Base-by-base conservation (phyloP, 345 rosid genomes). In the Punica granatum region DNA sequence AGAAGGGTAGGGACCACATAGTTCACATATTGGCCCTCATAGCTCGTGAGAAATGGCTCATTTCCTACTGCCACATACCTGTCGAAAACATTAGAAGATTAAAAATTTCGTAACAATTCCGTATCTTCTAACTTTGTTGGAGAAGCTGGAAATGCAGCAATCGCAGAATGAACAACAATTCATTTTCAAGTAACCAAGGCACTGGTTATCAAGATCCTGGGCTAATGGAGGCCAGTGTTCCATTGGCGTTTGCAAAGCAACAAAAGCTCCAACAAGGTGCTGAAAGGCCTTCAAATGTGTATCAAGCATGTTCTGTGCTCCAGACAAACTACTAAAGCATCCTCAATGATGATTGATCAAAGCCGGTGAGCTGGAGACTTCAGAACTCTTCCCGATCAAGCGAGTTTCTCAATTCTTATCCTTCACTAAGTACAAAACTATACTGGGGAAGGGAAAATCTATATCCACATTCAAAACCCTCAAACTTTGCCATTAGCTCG, bases 51-150 rank as follows among this genome's bases (percentile, higher is more conserved):
- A 79, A 91, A 91, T 42, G 99, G 99, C 72, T 94, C 99, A 58
- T 94, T 94, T 74, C 99, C 96, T 4, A 94, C 96, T 4, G 97
- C 97, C 53, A 94, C 73, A 71, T 88, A 93, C 87, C 98, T 88
- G 86, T 51, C n/a, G 19, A 39, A 39, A 39, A 11, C 41, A 36
- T 39, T 13, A 28, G 26, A 56, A 56, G 61, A 3, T 56, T 2
- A 13, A 56, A 28, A 19, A 53, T 11, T 53, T 25, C 7, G 11
- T 13, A 37, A 37, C 41, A 37, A 37, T 37, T 37, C 41, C 41
- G 41, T 37, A 37, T n/a, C 7, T 15, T 46, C 19, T 23, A 19
- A 46, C 53, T 46, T 5, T 19, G 19, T 46, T n/a, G n/a, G 53
- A 2, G 44, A 41, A 41, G 44, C 44, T 41, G 44, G 13, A 41